Evolutionary conservation across 2,329 filamentous ascomycete species (phyloP).

Genomic region (Alternaria gaisen): DNA sequence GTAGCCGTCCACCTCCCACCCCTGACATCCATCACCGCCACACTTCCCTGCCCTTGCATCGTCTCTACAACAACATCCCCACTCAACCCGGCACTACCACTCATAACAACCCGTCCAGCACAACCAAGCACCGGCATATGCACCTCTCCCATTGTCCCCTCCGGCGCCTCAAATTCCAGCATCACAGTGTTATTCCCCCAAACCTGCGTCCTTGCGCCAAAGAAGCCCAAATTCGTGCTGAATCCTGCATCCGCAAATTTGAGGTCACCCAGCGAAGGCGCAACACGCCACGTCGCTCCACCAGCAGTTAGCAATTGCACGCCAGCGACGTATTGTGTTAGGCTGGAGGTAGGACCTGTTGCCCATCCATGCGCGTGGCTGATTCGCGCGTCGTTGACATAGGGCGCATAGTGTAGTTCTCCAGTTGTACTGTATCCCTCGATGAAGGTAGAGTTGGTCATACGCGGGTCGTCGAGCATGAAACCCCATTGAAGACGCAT

Average conservation of each 20-base stretch:
- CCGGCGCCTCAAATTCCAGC: slow-evolving; percentile 41
- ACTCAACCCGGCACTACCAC: slow-evolving; percentile 25
- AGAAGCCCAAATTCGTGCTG: slow-evolving; percentile 49
- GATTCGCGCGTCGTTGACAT: slow-evolving; percentile 59
- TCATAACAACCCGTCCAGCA: slow-evolving; percentile 30
- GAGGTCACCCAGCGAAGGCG: slow-evolving; percentile 50
- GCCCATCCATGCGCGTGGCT: slow-evolving; percentile 62
- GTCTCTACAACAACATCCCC: slow-evolving; percentile 30
- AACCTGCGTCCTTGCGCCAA: slow-evolving; percentile 42
- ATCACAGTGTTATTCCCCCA: slow-evolving; percentile 21
- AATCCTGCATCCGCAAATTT: slow-evolving; percentile 51
- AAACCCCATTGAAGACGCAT: slow-evolving; percentile 63
- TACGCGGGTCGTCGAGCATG: slow-evolving; percentile 63
- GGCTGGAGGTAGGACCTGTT: slow-evolving; percentile 57
- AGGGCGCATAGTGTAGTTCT: slow-evolving; percentile 59
- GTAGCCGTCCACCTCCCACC: slow-evolving; percentile 37
- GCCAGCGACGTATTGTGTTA: slow-evolving; percentile 56
- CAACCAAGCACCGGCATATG: slow-evolving; percentile 32
- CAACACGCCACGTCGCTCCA: slow-evolving; percentile 50
- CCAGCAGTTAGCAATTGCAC: slow-evolving; percentile 51
- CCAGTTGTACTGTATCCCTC: slow-evolving; percentile 61
- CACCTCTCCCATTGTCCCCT: slow-evolving; percentile 43
- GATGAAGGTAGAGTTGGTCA: slow-evolving; percentile 63
- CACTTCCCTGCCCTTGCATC: slow-evolving; percentile 18
- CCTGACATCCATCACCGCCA: slow-evolving; percentile 24